phyloP scores from a whole-genome alignment of 345 rosid species.

The Heritiera fomes region DNA sequence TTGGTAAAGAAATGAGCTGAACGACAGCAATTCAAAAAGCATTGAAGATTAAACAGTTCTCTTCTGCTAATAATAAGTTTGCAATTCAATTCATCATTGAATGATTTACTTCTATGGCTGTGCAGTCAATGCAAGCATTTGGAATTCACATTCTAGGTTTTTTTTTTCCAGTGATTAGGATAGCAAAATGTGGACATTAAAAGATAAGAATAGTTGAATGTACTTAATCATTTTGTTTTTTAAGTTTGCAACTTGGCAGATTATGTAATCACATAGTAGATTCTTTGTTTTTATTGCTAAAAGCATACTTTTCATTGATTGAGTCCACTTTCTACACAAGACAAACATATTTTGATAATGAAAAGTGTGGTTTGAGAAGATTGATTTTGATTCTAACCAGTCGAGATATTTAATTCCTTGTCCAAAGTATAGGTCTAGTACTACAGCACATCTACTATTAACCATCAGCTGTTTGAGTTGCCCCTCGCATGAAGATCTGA shows the following conservation, averaged over 20 bases:
- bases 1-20: not conserved
- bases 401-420: not conserved
- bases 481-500: not conserved
- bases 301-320: not conserved
- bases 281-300: slow-evolving; percentile 1
- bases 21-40: not conserved
- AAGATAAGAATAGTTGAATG: not conserved
- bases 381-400: not conserved
- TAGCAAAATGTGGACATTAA: not conserved
- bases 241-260: not conserved
- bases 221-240: not conserved
- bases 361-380: not conserved
- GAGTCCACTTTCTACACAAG: slow-evolving; percentile 5
- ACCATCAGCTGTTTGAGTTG: not conserved
- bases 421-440: not conserved
- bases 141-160: not conserved
- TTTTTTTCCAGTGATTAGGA: not conserved
- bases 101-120: not conserved
- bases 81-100: not conserved
- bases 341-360: not conserved
- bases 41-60: not conserved
- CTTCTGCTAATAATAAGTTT: not conserved
- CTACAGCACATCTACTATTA: not conserved
- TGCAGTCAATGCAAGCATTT: not conserved
- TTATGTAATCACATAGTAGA: slow-evolving; percentile 5